Evolutionary conservation across 352 stramenopile species (phyloP).

Genomic region (Hyaloperonospora brassicae): DNA sequence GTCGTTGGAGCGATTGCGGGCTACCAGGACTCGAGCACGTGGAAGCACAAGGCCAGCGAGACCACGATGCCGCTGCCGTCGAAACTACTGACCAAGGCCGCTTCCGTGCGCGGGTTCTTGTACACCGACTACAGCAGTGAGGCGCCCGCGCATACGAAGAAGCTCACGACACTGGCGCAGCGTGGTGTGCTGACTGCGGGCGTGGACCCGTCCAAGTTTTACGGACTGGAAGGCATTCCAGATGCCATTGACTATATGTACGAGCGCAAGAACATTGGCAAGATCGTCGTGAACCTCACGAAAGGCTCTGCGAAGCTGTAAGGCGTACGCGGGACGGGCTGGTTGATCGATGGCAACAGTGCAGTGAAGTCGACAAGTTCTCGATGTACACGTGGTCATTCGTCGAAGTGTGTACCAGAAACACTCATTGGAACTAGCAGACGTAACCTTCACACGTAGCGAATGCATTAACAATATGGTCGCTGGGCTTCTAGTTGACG

Average conservation of each 20-base stretch:
- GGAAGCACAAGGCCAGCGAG: conserved; percentile 26
- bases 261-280: conserved; percentile 71
- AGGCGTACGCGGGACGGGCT: not conserved
- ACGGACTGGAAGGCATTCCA: conserved; percentile 48
- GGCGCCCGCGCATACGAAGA: conserved; percentile 31
- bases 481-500: too few relatives aligned
- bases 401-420: too few relatives aligned
- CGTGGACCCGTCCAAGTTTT: conserved; percentile 41
- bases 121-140: conserved; percentile 34
- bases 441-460: too few relatives aligned
- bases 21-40: conserved; percentile 34
- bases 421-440: too few relatives aligned
- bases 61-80: conserved; percentile 22
- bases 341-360: too few relatives aligned
- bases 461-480: too few relatives aligned
- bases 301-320: conserved; percentile 28
- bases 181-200: conserved; percentile 42
- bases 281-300: conserved; percentile 66
- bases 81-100: conserved; percentile 31
- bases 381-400: too few relatives aligned
- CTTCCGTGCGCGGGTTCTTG: conserved; percentile 48
- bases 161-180: conserved; percentile 44
- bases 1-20: conserved; percentile 50
- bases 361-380: too few relatives aligned
- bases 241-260: conserved; percentile 72